Percentiles rank a stretch among this genome's conserved stretches.
Evolutionary conservation across 805 yeast species (phyloP).

Genomic region (Suhomyces vadensis): DNA sequence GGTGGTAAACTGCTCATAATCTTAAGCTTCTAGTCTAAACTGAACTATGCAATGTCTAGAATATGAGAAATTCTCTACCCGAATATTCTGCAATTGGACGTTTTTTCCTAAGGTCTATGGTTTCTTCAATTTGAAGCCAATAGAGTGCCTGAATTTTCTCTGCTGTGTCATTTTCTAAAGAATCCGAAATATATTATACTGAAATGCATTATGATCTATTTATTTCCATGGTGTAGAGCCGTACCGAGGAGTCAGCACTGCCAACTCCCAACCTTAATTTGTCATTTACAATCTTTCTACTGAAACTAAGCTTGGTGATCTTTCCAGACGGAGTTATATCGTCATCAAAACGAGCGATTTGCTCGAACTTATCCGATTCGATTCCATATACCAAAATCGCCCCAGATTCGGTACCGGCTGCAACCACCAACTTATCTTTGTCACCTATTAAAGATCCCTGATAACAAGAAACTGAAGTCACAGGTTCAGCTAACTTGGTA

Average conservation of each 20-base stretch:
- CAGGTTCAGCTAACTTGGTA: conserved; percentile 53
- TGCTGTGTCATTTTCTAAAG: no score
- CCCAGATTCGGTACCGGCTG: conserved; percentile 76
- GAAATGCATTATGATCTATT: no score
- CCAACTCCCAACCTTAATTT: conserved; percentile 54
- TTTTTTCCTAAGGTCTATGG: no score
- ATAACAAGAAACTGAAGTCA: conserved; percentile 66
- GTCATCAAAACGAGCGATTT: conserved; percentile 35
- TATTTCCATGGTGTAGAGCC: conserved; percentile 40
- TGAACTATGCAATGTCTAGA: no score
- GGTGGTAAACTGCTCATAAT: no score
- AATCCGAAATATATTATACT: no score
- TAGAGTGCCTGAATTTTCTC: no score
- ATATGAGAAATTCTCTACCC: no score
- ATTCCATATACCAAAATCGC: conserved; percentile 47
- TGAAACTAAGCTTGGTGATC: conserved; percentile 63
- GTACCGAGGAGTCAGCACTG: conserved; percentile 64
- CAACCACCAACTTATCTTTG: conserved; percentile 39
- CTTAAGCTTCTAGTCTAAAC: no score
- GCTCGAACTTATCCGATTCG: conserved; percentile 20
- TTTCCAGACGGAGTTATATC: conserved; percentile 59
- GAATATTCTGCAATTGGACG: no score
- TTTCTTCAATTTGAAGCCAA: no score
- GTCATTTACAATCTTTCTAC: conserved; percentile 25
- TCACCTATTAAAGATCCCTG: conserved; percentile 22